Percentiles rank a stretch among this genome's conserved stretches.
These are phyloP conservation scores for Calocybe gambosa DNA, from an alignment of 1,284 basidiomycete species.

Conservation along the genomic window DNA sequence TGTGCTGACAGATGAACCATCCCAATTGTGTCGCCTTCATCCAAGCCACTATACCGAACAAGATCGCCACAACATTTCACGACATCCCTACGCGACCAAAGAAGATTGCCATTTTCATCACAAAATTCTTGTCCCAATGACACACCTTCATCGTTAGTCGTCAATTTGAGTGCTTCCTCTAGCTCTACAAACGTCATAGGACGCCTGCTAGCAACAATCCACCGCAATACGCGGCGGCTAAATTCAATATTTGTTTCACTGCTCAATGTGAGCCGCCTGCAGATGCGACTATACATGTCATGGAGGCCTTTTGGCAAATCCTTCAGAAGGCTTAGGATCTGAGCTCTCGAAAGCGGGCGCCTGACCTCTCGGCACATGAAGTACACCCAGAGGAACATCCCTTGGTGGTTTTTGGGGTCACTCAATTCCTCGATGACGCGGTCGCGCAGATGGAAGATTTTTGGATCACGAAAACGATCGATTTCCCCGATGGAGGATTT, in stretches of 20 bases:
- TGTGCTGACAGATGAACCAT: slow-evolving; percentile 6
- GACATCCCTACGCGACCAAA: slow-evolving; percentile 8
- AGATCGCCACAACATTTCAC: slow-evolving; percentile 6
- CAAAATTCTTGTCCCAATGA: background rate
- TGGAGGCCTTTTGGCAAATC: slow-evolving; percentile 6
- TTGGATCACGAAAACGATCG: slow-evolving; percentile 2
- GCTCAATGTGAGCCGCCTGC: slow-evolving; percentile 3
- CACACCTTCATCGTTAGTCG: background rate
- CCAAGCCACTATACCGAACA: slow-evolving; percentile 2
- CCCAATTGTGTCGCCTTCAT: slow-evolving; percentile 4
- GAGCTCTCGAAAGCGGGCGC: background rate
- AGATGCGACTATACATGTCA: slow-evolving; percentile 6
- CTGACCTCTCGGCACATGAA: slow-evolving; percentile 6
- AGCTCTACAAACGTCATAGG: slow-evolving; percentile 7
- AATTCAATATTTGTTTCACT: background rate
- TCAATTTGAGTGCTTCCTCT: slow-evolving; percentile 3
- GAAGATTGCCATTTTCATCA: slow-evolving; percentile 3
- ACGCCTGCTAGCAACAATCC: slow-evolving; percentile 8
- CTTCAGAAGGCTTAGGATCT: slow-evolving; percentile 2
- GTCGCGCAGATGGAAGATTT: background rate
- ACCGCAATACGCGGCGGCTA: slow-evolving; percentile 4
- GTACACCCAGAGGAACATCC: slow-evolving; percentile 5
- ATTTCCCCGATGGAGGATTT: background rate
- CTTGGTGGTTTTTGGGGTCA: background rate
- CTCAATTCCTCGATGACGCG: slow-evolving; percentile 1